These are phyloP conservation scores for Hericium coralloides DNA, from an alignment of 768 basidiomycete genomes.

Conservation along the genomic window DNA sequence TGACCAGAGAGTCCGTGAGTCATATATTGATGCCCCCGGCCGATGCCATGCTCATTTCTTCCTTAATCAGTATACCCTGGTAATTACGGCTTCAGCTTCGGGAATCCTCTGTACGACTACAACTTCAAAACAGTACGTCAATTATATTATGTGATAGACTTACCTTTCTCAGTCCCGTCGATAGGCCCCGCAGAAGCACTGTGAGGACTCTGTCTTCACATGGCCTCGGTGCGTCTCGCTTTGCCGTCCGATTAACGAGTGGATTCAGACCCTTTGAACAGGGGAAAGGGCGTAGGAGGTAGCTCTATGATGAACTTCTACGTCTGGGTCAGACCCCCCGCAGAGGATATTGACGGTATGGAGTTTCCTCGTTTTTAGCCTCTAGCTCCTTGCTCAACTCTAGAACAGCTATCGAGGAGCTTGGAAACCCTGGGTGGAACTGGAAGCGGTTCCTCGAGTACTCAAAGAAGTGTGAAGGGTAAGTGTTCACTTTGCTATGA, in stretches of 20 bases:
- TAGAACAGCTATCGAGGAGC: slow-evolving; percentile 25
- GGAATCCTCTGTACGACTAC: slow-evolving; percentile 14
- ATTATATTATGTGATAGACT: no score
- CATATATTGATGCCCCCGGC: no score
- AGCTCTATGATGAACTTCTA: slow-evolving; percentile 37
- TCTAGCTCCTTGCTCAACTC: background rate
- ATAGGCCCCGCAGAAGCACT: slow-evolving; percentile 13
- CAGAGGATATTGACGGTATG: slow-evolving; percentile 24
- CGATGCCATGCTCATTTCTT: no score
- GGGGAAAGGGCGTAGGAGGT: slow-evolving; percentile 29
- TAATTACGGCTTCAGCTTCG: slow-evolving; percentile 9
- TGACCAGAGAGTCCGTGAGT: background rate
- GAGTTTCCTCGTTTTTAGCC: no score
- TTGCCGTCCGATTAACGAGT: background rate
- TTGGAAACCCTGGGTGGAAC: slow-evolving; percentile 50
- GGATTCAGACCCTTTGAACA: background rate
- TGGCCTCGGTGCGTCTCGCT: slow-evolving; percentile 7
- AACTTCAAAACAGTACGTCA: slow-evolving; percentile 9
- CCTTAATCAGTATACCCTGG: slow-evolving; percentile 2
- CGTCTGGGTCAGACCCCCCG: slow-evolving; percentile 21
- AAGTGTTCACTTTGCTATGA: background rate
- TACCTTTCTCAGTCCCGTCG: background rate
- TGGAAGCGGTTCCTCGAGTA: slow-evolving; percentile 35
- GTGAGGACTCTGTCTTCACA: slow-evolving; percentile 1
- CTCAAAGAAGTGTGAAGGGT: slow-evolving; percentile 26